phyloP scores from a whole-genome alignment of 2,329 filamentous ascomycete species.

The Sclerotinia trifoliorum region DNA sequence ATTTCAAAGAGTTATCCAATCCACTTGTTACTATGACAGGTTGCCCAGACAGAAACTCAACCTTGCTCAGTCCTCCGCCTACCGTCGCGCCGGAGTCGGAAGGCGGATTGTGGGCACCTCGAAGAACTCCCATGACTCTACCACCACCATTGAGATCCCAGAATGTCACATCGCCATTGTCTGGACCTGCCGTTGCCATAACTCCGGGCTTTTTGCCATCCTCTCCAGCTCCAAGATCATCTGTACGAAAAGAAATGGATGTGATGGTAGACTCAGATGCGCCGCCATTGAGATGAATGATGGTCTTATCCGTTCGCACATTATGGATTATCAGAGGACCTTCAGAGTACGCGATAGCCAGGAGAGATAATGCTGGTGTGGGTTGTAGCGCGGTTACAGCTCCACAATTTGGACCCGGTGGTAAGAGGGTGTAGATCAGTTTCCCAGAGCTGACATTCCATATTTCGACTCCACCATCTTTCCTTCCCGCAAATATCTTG shows the following conservation, averaged over 20 bases:
- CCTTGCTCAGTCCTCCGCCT: slow-evolving; percentile 76
- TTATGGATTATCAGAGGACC: slow-evolving; percentile 81
- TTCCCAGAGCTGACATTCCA: slow-evolving; percentile 96
- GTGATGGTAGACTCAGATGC: slow-evolving; percentile 66
- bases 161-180: slow-evolving; percentile 85
- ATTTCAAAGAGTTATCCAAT: slow-evolving; percentile 88
- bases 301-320: slow-evolving; percentile 70
- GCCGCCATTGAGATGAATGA: slow-evolving; percentile 68
- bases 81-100: slow-evolving; percentile 50
- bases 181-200: slow-evolving; percentile 83
- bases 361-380: slow-evolving; percentile 76
- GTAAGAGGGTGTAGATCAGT: slow-evolving; percentile 84
- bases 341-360: slow-evolving; percentile 83
- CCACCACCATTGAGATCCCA: slow-evolving; percentile 95
- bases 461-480: slow-evolving; percentile 88
- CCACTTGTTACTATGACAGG: slow-evolving; percentile 88
- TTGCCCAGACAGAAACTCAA: slow-evolving; percentile 88
- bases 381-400: slow-evolving; percentile 85
- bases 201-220: slow-evolving; percentile 84
- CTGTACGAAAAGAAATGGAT: slow-evolving; percentile 85
- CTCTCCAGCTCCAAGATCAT: slow-evolving; percentile 82
- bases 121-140: slow-evolving; percentile 79
- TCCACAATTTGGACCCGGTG: slow-evolving; percentile 69
- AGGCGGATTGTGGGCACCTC: slow-evolving; percentile 83
- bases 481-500: slow-evolving; percentile 86